Percentiles rank a stretch among this genome's conserved stretches.
Conservation (phyloP, 1,139 yeast genomes). For the Meyerozyma athensensis region DNA sequence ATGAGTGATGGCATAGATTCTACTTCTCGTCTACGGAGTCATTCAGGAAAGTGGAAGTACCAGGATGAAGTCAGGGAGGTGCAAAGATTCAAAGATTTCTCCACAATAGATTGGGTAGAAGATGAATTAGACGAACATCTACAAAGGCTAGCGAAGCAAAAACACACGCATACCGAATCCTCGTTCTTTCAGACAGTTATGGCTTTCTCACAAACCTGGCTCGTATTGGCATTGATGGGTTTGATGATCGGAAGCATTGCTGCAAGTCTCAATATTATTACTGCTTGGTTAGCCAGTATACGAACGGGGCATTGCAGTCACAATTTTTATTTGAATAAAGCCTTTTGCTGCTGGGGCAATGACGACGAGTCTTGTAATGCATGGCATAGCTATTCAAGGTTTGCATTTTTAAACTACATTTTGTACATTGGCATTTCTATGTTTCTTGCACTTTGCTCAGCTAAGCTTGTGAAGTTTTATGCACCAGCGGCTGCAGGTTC, state of each 20-base stretch:
- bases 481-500: slow-evolving; percentile 97
- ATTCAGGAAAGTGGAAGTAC: slow-evolving; percentile 36
- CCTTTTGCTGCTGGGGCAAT: slow-evolving; percentile 80
- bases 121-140: slow-evolving; percentile 63
- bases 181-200: slow-evolving; percentile 25
- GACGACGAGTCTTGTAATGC: slow-evolving; percentile 41
- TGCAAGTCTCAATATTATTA: slow-evolving; percentile 70
- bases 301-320: slow-evolving; percentile 72
- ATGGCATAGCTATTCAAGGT: slow-evolving; percentile 56
- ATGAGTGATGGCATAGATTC: slow-evolving; percentile 4
- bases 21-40: slow-evolving; percentile 16
- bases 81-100: slow-evolving; percentile 52
- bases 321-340: slow-evolving; percentile 65
- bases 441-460: slow-evolving; percentile 59
- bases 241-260: slow-evolving; percentile 76
- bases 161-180: slow-evolving; percentile 11
- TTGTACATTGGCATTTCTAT: slow-evolving; percentile 58
- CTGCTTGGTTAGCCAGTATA: slow-evolving; percentile 81
- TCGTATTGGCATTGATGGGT: slow-evolving; percentile 73
- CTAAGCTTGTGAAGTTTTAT: slow-evolving; percentile 59
- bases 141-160: slow-evolving; percentile 22
- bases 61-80: slow-evolving; percentile 34
- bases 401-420: slow-evolving; percentile 46
- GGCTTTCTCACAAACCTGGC: slow-evolving; percentile 64
- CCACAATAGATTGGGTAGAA: slow-evolving; percentile 80